A percentile compares a stretch with the other conserved stretches of the same genome.
These are phyloP conservation scores for Fennellomyces sp. DNA, from an alignment of 371 early-diverging fungal genomes.

Conservation along the genomic window DNA sequence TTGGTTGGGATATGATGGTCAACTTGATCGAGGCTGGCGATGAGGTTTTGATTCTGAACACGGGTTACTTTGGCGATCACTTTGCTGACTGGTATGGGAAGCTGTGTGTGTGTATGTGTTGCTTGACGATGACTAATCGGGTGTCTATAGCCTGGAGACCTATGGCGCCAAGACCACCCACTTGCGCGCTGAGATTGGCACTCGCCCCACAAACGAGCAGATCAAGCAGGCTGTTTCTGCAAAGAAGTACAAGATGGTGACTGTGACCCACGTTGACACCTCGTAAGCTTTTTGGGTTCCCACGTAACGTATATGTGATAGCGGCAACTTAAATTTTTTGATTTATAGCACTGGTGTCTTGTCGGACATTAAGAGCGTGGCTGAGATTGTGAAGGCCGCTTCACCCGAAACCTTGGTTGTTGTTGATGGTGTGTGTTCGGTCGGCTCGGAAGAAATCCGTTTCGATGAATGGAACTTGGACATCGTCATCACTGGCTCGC, in stretches of 20 bases:
- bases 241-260: conserved; percentile 81
- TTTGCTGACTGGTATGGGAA: conserved; percentile 86
- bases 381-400: conserved; percentile 70
- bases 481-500: conserved; percentile 88
- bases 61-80: conserved; percentile 96
- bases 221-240: conserved; percentile 55
- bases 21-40: conserved; percentile 92
- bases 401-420: conserved; percentile 91
- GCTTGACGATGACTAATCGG: too few species aligned
- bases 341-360: conserved; percentile 80
- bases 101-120: neutral
- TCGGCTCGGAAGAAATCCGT: conserved; percentile 90
- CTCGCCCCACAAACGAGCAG: conserved; percentile 64
- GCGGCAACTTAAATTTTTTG: neutral
- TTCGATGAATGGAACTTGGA: conserved; percentile 94
- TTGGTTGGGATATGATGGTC: conserved; percentile 95
- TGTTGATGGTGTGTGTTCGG: conserved; percentile 96
- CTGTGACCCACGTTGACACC: conserved; percentile 96
- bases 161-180: conserved; percentile 89
- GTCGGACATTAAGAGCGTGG: conserved; percentile 78
- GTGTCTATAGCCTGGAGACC: conserved; percentile 65
- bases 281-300: conserved; percentile 63
- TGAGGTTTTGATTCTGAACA: conserved; percentile 87
- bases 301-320: neutral
- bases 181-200: conserved; percentile 71